These are phyloP conservation scores for Stephania yunnanensis DNA, from an alignment of 164 flowering plant species.

Conservation along the genomic window DNA sequence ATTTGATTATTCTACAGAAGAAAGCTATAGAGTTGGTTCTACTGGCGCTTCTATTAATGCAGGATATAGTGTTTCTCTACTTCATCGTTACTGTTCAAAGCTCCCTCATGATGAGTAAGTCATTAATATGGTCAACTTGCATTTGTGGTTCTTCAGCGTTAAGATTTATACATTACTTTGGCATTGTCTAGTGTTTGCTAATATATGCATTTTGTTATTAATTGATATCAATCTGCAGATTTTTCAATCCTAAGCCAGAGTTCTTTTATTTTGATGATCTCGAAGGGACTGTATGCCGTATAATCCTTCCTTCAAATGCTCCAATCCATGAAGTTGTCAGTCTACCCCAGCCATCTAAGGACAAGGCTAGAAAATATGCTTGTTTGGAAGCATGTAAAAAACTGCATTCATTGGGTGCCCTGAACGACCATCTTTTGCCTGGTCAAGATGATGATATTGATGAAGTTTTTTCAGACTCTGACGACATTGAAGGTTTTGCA, in stretches of 20 bases:
- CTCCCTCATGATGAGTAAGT: constrained; percentile 91
- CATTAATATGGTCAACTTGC: constrained; percentile 1
- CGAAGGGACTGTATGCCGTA: constrained; percentile 54
- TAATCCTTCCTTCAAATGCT: constrained; percentile 83
- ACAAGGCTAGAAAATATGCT: constrained; percentile 76
- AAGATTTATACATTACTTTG: neutral
- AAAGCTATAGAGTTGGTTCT: constrained; percentile 49
- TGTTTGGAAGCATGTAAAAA: constrained; percentile 73
- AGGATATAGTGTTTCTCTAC: constrained; percentile 61
- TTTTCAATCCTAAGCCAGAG: constrained; percentile 59
- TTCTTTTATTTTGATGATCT: constrained; percentile 63
- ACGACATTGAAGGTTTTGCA: constrained; percentile 39
- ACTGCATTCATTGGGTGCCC: constrained; percentile 72
- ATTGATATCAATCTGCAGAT: constrained; percentile 37
- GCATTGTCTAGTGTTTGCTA: constrained; percentile 4
- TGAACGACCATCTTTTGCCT: constrained; percentile 73
- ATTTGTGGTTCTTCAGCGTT: neutral
- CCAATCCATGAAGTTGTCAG: constrained; percentile 57
- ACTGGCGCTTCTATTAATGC: constrained; percentile 79
- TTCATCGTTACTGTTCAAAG: constrained; percentile 79
- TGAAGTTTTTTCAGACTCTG: constrained; percentile 37
- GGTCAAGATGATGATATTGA: constrained; percentile 26
- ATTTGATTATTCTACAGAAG: constrained; percentile 36
- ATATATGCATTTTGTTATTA: neutral
- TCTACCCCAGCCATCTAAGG: constrained; percentile 55